A percentile compares a stretch with the other conserved stretches of the same genome.
These are phyloP conservation scores for Aphanocladium album DNA, from an alignment of 2,329 filamentous ascomycete species.

Conservation along the genomic window DNA sequence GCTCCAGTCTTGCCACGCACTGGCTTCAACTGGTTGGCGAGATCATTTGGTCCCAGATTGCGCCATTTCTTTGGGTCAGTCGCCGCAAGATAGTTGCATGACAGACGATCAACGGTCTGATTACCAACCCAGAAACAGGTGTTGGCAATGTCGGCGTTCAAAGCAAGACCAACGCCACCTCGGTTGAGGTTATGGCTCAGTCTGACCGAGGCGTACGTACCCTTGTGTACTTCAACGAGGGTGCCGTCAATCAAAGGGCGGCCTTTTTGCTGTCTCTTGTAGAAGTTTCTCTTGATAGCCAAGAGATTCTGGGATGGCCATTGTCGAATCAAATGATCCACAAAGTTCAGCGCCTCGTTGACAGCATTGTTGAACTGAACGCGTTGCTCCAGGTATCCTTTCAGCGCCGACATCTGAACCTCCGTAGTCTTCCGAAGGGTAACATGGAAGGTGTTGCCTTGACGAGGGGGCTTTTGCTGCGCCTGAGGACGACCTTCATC, in stretches of 20 bases:
- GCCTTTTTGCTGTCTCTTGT: conserved; percentile 48
- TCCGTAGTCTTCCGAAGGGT: conserved; percentile 59
- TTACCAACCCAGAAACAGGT: conserved; percentile 71
- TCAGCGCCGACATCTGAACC: conserved; percentile 63
- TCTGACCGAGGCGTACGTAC: conserved; percentile 80
- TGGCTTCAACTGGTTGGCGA: conserved; percentile 32
- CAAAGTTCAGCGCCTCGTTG: conserved; percentile 79
- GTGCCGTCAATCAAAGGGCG: conserved; percentile 49
- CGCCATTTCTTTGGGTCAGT: conserved; percentile 25
- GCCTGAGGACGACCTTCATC: conserved; percentile 57
- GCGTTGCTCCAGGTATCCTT: conserved; percentile 58
- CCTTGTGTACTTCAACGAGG: conserved; percentile 76
- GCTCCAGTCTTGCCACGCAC: conserved; percentile 21
- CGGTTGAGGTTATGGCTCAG: conserved; percentile 53
- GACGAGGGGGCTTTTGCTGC: conserved; percentile 22
- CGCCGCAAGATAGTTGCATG: conserved; percentile 29
- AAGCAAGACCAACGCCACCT: conserved; percentile 58
- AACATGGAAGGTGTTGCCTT: conserved; percentile 52
- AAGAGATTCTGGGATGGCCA: conserved; percentile 63
- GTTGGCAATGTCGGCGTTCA: conserved; percentile 91
- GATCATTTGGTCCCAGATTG: conserved; percentile 20
- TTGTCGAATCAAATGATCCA: conserved; percentile 85
- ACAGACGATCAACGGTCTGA: conserved; percentile 34
- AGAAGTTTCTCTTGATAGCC: conserved; percentile 79
- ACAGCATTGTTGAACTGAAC: conserved; percentile 60